phyloP scores from a whole-genome alignment of 140 eudicot species.

The Oenanthe javanica region DNA sequence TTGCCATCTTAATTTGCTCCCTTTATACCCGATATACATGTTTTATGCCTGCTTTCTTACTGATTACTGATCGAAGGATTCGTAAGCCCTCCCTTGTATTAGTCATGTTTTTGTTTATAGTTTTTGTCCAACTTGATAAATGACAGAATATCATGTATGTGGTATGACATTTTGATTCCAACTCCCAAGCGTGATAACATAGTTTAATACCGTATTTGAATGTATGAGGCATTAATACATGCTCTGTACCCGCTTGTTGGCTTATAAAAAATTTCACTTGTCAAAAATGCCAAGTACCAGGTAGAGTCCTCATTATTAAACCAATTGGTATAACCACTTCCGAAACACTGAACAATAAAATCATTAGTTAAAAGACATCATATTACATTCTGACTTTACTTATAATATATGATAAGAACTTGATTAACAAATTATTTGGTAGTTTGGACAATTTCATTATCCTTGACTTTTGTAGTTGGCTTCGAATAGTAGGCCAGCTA shows the following conservation, averaged over 20 bases:
- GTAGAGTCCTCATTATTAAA: neutral
- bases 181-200: neutral
- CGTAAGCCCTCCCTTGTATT: neutral
- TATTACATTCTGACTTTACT: neutral
- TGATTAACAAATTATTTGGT: neutral
- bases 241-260: neutral
- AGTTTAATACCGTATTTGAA: neutral
- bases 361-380: neutral
- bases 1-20: neutral
- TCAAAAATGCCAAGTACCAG: neutral
- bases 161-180: neutral
- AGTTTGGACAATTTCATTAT: neutral
- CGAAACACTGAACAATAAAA: neutral
- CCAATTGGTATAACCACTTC: neutral
- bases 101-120: too few species aligned
- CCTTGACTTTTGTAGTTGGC: conserved; percentile 1
- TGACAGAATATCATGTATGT: neutral
- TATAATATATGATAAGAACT: neutral
- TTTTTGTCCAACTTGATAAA: neutral
- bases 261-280: neutral
- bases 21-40: too few species aligned
- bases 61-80: neutral
- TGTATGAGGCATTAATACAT: neutral
- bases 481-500: neutral
- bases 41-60: neutral